Evolutionary conservation across 257 asterid species (phyloP).

Genomic region (Solanum verrucosum): DNA sequence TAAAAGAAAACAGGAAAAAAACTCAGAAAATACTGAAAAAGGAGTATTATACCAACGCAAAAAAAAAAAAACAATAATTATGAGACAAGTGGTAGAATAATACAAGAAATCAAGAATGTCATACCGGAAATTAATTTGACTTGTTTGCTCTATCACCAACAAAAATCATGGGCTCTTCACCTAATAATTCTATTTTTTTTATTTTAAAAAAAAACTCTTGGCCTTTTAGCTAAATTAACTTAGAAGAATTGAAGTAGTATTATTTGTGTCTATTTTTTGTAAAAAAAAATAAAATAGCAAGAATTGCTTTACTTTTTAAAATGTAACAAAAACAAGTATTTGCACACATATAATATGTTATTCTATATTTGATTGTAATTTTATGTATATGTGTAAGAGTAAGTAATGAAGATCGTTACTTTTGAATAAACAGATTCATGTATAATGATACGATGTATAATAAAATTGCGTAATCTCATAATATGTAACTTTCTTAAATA

Average conservation of each 20-base stretch:
- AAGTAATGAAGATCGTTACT: not conserved
- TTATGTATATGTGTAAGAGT: not conserved
- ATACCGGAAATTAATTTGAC: not conserved
- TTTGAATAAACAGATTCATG: not conserved
- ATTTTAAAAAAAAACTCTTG: not conserved
- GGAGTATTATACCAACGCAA: not conserved
- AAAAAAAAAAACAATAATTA: not conserved
- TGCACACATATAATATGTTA: not conserved
- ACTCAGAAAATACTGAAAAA: not conserved
- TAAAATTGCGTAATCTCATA: accelerated
- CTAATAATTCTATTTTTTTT: not conserved
- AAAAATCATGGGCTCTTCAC: not conserved
- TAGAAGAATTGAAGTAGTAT: not conserved
- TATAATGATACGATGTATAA: too few species aligned
- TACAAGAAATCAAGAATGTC: not conserved
- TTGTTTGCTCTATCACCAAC: not conserved
- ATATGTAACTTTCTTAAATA: too few species aligned
- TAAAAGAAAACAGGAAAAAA: not conserved
- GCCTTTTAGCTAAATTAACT: not conserved
- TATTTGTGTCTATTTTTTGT: not conserved
- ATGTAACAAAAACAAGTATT: not conserved
- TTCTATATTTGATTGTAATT: not conserved
- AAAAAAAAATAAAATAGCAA: too few species aligned
- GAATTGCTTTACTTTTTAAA: not conserved
- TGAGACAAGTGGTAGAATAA: not conserved